Evolutionary conservation across 345 rosid species (phyloP), one percentile per base, ranked within the genome.

Genomic region (Gossypium longicalyx): DNA sequence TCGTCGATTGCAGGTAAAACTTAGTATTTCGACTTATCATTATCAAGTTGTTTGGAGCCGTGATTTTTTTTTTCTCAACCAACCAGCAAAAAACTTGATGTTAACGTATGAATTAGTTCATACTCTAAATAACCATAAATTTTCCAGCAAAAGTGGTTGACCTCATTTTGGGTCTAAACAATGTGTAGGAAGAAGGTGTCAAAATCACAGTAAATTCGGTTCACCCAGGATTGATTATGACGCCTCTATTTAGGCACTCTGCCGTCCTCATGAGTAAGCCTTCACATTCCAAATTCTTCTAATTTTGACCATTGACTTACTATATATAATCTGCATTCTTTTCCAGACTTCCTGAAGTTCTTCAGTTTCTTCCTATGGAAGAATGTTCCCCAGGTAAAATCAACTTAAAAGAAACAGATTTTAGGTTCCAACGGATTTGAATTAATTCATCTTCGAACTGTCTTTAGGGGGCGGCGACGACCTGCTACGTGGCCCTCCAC

Each of bases 201-300:
- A 89, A 91, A 77, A 86, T 95, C 66, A 91, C 97, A 4, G 96
- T 82, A n/a, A 95, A 93, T 53, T 91, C 97, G 7, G 86, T 91
- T 45, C 99, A 95, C 66, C 99, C 99, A 2, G 99, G 99, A 22
- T 72, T 95, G 53, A 95, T 93, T 68, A 90, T 91, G 96, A 95
- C 99, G 0, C 87, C 88, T 79, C 96, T 95, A 64, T 85, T 93
- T 78, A 87, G 79, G 79, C 79, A 95, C 79, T 83, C 91, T 22
- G 81, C 88, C 25, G 13, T 84, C 34, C 25, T 82, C 9, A 93
- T 90, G 93, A 92, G 98, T 94, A 57, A 88, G 12, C 89, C 67
- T 25, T 29, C 9, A 59, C 25, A 44, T 1, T 38, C 23, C 17
- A 15, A 45, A 66, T 12, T 12, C 17, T 34, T 34, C 41, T 34